Conservation (phyloP, 768 basidiomycete genomes). For the Tylopilus vinaceipallidus region DNA sequence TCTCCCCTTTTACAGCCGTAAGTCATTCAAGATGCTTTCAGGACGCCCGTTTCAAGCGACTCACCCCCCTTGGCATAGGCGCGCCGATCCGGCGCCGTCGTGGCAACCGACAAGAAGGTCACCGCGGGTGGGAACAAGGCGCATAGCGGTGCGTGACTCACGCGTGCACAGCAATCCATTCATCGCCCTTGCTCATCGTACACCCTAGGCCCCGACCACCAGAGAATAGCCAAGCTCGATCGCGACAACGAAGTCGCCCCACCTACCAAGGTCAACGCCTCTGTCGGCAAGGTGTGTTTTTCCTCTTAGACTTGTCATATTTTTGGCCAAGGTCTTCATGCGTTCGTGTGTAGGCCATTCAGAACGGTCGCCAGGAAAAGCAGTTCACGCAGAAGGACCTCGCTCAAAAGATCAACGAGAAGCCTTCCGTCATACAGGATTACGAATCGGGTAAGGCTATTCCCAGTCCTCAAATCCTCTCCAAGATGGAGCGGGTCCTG, state of each 20-base stretch:
- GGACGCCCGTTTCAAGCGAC: not conserved
- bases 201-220: constrained; percentile 82
- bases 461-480: constrained; percentile 82
- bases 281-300: constrained; percentile 63
- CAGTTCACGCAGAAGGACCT: constrained; percentile 89
- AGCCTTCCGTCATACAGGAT: constrained; percentile 82
- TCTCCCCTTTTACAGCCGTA: constrained; percentile 46
- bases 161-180: not conserved
- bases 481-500: constrained; percentile 83
- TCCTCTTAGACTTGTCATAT: not conserved
- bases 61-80: constrained; percentile 45
- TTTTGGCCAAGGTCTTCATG: not conserved
- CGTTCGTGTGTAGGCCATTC: constrained; percentile 60
- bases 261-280: constrained; percentile 72
- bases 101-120: constrained; percentile 81
- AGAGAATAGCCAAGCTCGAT: constrained; percentile 90
- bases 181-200: not conserved
- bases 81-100: constrained; percentile 70
- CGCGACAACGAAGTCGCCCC: constrained; percentile 95
- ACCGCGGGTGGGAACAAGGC: constrained; percentile 72
- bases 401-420: constrained; percentile 92
- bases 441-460: constrained; percentile 88
- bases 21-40: constrained; percentile 22
- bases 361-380: constrained; percentile 73
- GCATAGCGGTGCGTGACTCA: constrained; percentile 52